Conservation (phyloP, 2,329 filamentous ascomycete genomes). For the Xylaria sp. region DNA sequence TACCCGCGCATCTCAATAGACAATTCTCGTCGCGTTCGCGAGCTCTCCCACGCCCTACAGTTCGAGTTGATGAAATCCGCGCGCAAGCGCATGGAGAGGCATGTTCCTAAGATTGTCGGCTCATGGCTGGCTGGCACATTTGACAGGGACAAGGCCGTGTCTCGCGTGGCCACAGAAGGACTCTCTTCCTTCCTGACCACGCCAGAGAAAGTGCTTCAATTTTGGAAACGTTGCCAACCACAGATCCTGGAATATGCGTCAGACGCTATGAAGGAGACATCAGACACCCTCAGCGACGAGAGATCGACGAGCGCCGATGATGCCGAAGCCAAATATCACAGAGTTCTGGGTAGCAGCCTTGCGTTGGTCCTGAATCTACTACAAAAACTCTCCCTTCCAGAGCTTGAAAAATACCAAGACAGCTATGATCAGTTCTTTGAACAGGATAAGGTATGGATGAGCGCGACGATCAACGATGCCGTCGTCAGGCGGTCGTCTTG, state of each 20-base stretch:
- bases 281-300: constrained; percentile 85
- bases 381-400: constrained; percentile 49
- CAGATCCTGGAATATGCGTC: constrained; percentile 82
- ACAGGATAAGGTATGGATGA: constrained; percentile 67
- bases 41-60: constrained; percentile 79
- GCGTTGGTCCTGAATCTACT: constrained; percentile 59
- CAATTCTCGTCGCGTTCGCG: constrained; percentile 82
- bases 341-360: constrained; percentile 65
- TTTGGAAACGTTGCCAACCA: constrained; percentile 81
- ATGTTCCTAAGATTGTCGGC: constrained; percentile 76
- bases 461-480: constrained; percentile 64
- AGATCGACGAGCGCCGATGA: constrained; percentile 83
- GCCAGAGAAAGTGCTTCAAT: constrained; percentile 73
- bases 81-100: constrained; percentile 81
- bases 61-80: constrained; percentile 61
- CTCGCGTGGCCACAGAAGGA: constrained; percentile 76
- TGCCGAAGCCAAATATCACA: constrained; percentile 79
- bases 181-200: constrained; percentile 75
- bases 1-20: constrained; percentile 92
- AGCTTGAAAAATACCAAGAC: constrained; percentile 61
- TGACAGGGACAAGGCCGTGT: constrained; percentile 78
- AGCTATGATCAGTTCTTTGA: constrained; percentile 69
- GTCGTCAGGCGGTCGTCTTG: constrained; percentile 55
- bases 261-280: constrained; percentile 78
- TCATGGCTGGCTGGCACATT: constrained; percentile 91